phyloP scores from a whole-genome alignment of 495 filamentous ascomycete genomes.

The Filosporella fistucella region DNA sequence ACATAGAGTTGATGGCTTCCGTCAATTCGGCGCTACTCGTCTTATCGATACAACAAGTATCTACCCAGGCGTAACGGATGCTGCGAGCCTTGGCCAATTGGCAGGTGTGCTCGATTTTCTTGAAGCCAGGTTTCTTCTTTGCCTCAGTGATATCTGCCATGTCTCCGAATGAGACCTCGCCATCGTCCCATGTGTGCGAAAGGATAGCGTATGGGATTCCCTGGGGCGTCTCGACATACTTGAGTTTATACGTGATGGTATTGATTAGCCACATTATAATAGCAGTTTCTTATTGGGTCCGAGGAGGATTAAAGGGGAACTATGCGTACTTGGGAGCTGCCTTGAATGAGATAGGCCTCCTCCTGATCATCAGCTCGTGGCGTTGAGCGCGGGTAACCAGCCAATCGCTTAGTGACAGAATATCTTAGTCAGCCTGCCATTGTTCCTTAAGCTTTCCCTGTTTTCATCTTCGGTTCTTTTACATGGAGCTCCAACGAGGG shows the following conservation, averaged over 20 bases:
- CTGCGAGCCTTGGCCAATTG: not conserved
- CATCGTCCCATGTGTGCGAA: constrained; percentile 5
- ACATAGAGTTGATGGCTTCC: constrained; percentile 9
- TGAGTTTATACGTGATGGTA: not conserved
- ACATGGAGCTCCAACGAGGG: too few species aligned
- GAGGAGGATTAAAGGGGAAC: too few species aligned
- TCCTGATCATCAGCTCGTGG: too few species aligned
- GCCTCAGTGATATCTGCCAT: not conserved
- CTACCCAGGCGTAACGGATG: constrained; percentile 28
- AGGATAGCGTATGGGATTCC: constrained; percentile 6
- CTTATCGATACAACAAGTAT: constrained; percentile 37
- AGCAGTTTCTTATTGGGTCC: too few species aligned
- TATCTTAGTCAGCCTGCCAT: too few species aligned
- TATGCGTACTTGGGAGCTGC: too few species aligned
- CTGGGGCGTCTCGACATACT: constrained; percentile 1
- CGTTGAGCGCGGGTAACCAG: too few species aligned
- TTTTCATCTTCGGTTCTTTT: too few species aligned
- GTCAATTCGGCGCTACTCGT: constrained; percentile 26
- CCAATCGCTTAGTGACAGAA: too few species aligned
- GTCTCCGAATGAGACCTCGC: not conserved
- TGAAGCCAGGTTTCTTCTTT: not conserved
- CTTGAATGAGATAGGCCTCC: too few species aligned
- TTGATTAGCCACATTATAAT: not conserved
- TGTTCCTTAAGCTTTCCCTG: too few species aligned
- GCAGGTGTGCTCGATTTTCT: constrained; percentile 1